Percentiles rank a stretch among this genome's conserved stretches.
Evolutionary conservation across 768 basidiomycete species (phyloP).

Genomic region (Lentinula edodes): DNA sequence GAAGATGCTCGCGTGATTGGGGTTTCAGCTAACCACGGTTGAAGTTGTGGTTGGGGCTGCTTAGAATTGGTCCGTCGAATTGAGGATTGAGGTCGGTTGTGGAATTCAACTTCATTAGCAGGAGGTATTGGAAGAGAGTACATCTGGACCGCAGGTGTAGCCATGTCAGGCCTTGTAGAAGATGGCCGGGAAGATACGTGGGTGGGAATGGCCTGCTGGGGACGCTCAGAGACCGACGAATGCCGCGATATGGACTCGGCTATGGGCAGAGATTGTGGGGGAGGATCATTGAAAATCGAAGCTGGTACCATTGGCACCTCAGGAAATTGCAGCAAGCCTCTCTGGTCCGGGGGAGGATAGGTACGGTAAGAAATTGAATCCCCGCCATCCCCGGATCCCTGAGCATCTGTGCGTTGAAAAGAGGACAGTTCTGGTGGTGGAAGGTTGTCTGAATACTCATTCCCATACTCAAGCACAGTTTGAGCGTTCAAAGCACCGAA

Average conservation of each 20-base stretch:
- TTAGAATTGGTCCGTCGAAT: not conserved
- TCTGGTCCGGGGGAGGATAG: not conserved
- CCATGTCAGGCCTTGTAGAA: not conserved
- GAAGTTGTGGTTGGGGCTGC: not conserved
- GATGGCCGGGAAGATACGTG: not conserved
- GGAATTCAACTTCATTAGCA: not conserved
- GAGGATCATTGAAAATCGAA: not conserved
- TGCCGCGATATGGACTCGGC: not conserved
- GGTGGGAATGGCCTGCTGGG: not conserved
- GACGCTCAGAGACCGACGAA: not conserved
- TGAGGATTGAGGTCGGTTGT: not conserved
- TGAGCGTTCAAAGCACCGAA: not conserved
- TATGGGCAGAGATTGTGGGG: not conserved
- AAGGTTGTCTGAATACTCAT: not conserved
- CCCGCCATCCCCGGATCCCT: not conserved
- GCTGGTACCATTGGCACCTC: not conserved
- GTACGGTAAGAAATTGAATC: constrained; percentile 2
- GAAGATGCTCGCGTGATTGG: constrained; percentile 1
- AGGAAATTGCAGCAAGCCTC: not conserved
- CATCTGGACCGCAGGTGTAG: constrained; percentile 3
- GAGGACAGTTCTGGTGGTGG: not conserved
- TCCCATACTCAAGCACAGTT: not conserved
- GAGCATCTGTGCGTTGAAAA: not conserved
- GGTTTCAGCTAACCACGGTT: not conserved
- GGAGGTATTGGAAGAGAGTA: constrained; percentile 3